Base-by-base conservation (phyloP, 306 rosid genomes). In the Medicago lupulina region DNA sequence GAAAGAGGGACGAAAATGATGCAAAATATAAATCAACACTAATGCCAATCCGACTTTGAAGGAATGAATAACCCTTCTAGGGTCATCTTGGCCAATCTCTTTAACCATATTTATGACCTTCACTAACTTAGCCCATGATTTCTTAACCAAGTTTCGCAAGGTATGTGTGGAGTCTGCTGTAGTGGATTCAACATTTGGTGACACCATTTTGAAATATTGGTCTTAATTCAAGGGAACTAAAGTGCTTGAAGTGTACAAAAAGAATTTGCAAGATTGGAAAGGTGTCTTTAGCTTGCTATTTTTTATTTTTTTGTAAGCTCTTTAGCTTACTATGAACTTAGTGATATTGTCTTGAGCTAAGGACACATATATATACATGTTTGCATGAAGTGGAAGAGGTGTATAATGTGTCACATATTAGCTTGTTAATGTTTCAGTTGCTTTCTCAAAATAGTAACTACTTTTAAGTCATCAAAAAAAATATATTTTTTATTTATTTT, bases 21-120 rank as follows among this genome's bases (percentile, higher is more conserved):
- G 85, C 83, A 90, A 79, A 10, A 87, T 54, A 12, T 91, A 89
- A 60, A 88, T 83, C 60, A 89, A 63, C 5, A 75, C 81, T 44
- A 92, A 74, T n/a, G 96, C 83, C 25, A 87, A 43, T 58, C 96
- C 97, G 1, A 88, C 87, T 74, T 92, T 92, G 9, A 87, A 71
- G 8, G 97, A 90, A 66, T 92, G 97, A 66, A 73, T 79, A 5
- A 85, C 57, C 60, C 90, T 74, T 89, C 97, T 89, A 3, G 92
- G 93, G 25, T 92, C 93, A 54, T 89, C 96, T 85, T 79, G 68
- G 2, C 79, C 96, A 46, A 82, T 8, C 69, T 78, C 80, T 70
- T 76, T 86, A 7, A 73, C 59, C 21, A 39, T 71, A 1, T 7
- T 75, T n/a, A 66, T 76, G 65, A 76, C n/a, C 57, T 73, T 82